A percentile compares a stretch with the other conserved stretches of the same genome.
phyloP scores from a whole-genome alignment of 2,329 filamentous ascomycete species.

The Fusarium xylarioides region DNA sequence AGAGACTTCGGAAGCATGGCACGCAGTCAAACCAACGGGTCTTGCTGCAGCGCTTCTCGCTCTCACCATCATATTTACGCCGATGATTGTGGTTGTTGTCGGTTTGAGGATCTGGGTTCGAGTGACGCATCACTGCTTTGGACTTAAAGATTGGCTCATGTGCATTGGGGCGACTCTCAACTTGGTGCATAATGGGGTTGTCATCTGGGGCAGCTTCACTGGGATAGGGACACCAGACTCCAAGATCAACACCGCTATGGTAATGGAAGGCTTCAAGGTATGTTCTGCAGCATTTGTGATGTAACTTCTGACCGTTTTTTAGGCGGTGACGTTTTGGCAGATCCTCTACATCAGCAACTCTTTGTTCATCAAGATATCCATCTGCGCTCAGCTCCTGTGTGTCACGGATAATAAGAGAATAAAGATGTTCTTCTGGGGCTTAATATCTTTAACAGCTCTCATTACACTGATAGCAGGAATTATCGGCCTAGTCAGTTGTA shows the following conservation, averaged over 20 bases:
- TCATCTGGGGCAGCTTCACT: conserved; percentile 1
- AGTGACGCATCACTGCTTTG: background rate
- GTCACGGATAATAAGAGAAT: background rate
- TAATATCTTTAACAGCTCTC: background rate
- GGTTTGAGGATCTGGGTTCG: background rate
- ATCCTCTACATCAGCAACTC: conserved; percentile 12
- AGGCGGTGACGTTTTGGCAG: conserved; percentile 4
- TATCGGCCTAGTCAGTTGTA: background rate
- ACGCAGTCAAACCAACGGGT: background rate
- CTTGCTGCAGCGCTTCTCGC: conserved; percentile 7
- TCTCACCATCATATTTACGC: background rate
- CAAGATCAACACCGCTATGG: background rate
- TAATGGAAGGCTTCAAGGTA: conserved; percentile 12
- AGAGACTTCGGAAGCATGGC: background rate
- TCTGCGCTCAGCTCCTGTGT: conserved; percentile 10
- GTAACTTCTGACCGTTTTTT: fast-evolving
- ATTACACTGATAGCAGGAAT: background rate
- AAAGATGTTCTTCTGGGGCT: background rate
- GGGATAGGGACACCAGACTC: conserved; percentile 5
- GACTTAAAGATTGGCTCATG: conserved; percentile 16
- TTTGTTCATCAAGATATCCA: conserved; percentile 8
- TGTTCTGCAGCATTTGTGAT: fast-evolving
- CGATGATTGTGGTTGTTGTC: background rate
- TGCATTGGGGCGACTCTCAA: conserved; percentile 9
- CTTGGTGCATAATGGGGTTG: conserved; percentile 8